Evolutionary conservation across 208 protist genomes (phyloP).

Genomic region (Leishmania aethiopica): DNA sequence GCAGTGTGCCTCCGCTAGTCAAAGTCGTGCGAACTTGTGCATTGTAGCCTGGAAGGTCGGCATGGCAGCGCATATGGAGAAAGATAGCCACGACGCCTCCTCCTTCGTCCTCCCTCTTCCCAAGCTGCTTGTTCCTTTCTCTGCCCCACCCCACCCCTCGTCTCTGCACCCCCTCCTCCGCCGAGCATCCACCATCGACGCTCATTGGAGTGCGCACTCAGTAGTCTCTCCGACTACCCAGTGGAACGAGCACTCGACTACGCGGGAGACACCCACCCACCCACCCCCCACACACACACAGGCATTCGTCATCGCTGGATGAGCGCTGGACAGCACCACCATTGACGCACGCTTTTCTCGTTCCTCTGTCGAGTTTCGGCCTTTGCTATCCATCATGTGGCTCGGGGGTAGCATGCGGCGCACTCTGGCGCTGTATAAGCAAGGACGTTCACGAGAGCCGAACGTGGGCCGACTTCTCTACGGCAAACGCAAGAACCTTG

Average conservation of each 20-base stretch:
- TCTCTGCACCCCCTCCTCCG: neutral
- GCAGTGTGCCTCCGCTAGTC: neutral
- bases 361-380: neutral
- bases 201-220: neutral
- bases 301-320: neutral
- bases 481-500: slow-evolving; percentile 74
- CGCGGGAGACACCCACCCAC: neutral
- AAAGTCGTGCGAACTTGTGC: neutral
- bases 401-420: slow-evolving; percentile 12
- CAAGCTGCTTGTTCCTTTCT: neutral
- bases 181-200: neutral
- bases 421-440: slow-evolving; percentile 8
- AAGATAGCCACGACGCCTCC: neutral
- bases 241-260: neutral
- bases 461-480: slow-evolving; percentile 82
- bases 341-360: neutral
- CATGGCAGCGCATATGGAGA: neutral
- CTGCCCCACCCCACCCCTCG: neutral
- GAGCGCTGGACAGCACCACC: neutral
- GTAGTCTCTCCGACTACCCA: neutral
- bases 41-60: neutral
- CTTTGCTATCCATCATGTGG: slow-evolving; percentile 1
- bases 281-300: neutral
- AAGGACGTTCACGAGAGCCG: slow-evolving; percentile 15
- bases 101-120: neutral